Percentiles rank a stretch among this genome's conserved stretches.
These are phyloP conservation scores for Euphorbia schlechtendalii DNA, from an alignment of 441 rosid genomes.

Conservation along the genomic window DNA sequence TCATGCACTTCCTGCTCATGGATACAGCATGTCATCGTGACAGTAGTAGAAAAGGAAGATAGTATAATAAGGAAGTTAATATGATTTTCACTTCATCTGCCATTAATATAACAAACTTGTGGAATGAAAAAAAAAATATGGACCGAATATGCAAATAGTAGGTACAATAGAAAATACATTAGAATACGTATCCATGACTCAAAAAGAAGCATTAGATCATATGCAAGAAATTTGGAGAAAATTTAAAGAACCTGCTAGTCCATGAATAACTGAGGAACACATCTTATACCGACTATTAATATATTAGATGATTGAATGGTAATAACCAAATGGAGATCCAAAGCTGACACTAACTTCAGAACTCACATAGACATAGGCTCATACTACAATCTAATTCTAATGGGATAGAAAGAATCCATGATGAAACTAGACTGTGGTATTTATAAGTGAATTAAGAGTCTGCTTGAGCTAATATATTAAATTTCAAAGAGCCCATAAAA, in stretches of 20 bases:
- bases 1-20: constrained; percentile 95
- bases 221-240: neutral
- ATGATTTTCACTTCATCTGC: neutral
- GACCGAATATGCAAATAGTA: neutral
- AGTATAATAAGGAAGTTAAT: too few relatives aligned
- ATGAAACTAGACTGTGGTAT: neutral
- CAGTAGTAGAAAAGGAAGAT: too few relatives aligned
- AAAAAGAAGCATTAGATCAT: neutral
- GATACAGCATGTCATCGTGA: too few relatives aligned
- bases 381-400: neutral
- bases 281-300: neutral
- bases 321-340: neutral
- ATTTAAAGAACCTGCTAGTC: neutral
- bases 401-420: neutral
- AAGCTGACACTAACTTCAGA: neutral
- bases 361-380: neutral
- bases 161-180: neutral
- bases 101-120: neutral
- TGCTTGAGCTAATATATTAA: neutral
- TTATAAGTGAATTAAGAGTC: neutral
- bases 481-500: neutral
- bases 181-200: too few relatives aligned
- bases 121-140: constrained; percentile 6
- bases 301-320: neutral
- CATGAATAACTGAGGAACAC: neutral